These are phyloP conservation scores for Pseudonectria buxi DNA, from an alignment of 2,329 filamentous ascomycete species.

Conservation along the genomic window DNA sequence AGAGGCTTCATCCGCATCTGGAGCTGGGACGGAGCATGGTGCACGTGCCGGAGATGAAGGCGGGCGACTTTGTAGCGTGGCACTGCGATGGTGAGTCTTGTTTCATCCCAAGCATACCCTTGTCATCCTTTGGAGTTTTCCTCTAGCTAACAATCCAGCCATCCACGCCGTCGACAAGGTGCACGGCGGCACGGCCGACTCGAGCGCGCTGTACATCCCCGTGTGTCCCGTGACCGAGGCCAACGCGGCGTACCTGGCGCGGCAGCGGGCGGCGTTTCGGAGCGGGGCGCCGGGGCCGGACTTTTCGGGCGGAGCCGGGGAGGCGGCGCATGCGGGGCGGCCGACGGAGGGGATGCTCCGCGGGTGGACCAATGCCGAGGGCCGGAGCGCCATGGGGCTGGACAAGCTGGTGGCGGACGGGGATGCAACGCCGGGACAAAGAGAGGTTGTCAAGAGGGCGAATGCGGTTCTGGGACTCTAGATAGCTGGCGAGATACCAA, in stretches of 20 bases:
- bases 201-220: slow-evolving; percentile 84
- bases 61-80: slow-evolving; percentile 78
- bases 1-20: slow-evolving; percentile 65
- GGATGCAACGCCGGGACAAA: slow-evolving; percentile 28
- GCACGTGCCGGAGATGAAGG: slow-evolving; percentile 58
- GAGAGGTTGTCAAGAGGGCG: slow-evolving; percentile 30
- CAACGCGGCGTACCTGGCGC: slow-evolving; percentile 64
- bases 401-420: slow-evolving; percentile 26
- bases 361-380: slow-evolving; percentile 24
- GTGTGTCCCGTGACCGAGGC: slow-evolving; percentile 71
- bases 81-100: slow-evolving; percentile 67
- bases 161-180: slow-evolving; percentile 80
- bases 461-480: slow-evolving; percentile 40
- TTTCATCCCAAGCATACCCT: too few relatives aligned
- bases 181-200: slow-evolving; percentile 66
- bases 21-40: slow-evolving; percentile 62
- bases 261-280: slow-evolving; percentile 66
- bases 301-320: slow-evolving; percentile 66
- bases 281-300: slow-evolving; percentile 61
- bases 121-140: background rate
- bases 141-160: slow-evolving; percentile 23
- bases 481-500: slow-evolving; percentile 3
- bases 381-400: slow-evolving; percentile 40
- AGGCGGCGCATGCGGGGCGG: slow-evolving; percentile 46
- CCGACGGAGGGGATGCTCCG: slow-evolving; percentile 34